A percentile compares a stretch with the other conserved stretches of the same genome.
phyloP scores from a whole-genome alignment of 805 yeast genomes.

The Debaryomyces hansenii region DNA sequence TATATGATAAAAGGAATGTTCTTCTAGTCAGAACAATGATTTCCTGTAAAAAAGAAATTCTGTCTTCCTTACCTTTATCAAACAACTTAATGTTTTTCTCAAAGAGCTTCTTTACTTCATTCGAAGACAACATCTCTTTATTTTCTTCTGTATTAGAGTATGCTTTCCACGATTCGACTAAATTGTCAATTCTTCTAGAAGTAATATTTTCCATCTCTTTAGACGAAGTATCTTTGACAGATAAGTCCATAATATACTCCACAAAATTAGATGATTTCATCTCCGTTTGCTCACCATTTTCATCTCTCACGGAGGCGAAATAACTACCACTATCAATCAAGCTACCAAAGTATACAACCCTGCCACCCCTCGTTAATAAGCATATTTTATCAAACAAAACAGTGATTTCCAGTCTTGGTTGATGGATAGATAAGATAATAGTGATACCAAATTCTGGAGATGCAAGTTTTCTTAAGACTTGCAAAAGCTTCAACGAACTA shows the following conservation, averaged over 20 bases:
- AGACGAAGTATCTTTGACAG: conserved; percentile 35
- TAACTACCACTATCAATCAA: conserved; percentile 44
- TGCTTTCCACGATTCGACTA: conserved; percentile 27
- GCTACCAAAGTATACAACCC: conserved; percentile 46
- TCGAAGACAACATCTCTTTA: conserved; percentile 3
- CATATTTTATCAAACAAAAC: conserved; percentile 66
- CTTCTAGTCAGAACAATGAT: conserved; percentile 34
- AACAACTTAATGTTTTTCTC: conserved; percentile 17
- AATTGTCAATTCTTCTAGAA: conserved; percentile 19
- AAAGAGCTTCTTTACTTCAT: conserved; percentile 15
- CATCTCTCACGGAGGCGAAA: conserved; percentile 33
- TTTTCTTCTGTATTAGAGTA: neutral
- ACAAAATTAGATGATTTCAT: conserved; percentile 15
- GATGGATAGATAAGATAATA: conserved; percentile 75
- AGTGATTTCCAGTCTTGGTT: conserved; percentile 78
- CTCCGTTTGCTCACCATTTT: neutral
- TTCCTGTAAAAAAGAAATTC: conserved; percentile 30
- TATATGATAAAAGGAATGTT: conserved; percentile 27
- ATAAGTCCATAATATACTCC: conserved; percentile 36
- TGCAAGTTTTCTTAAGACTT: conserved; percentile 53
- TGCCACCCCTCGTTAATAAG: conserved; percentile 62
- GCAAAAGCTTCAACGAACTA: conserved; percentile 65
- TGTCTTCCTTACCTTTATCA: conserved; percentile 13
- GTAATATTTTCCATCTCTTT: conserved; percentile 22
- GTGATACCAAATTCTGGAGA: conserved; percentile 61